Conservation (phyloP, 2,329 filamentous ascomycete species). For the Colletotrichum chlorophyti region DNA sequence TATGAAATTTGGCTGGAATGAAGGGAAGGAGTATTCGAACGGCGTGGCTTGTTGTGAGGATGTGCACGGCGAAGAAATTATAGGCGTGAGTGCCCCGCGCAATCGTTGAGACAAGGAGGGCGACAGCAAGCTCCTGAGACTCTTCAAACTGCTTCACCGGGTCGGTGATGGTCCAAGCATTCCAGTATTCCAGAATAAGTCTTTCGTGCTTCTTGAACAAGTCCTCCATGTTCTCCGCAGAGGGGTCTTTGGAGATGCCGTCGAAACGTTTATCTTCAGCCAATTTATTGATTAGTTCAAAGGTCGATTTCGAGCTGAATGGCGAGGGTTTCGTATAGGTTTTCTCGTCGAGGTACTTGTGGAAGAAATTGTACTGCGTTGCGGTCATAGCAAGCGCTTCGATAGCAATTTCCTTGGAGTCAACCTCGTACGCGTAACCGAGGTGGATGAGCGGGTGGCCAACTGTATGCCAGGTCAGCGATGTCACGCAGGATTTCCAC, state of each 20-base stretch:
- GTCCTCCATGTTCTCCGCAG: conserved; percentile 67
- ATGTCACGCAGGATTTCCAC: background rate
- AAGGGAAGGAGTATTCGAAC: conserved; percentile 84
- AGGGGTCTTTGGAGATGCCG: conserved; percentile 64
- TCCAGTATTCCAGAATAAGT: conserved; percentile 86
- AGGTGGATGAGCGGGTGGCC: conserved; percentile 94
- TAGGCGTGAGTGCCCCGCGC: conserved; percentile 67
- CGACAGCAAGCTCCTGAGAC: conserved; percentile 68
- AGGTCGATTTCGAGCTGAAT: conserved; percentile 65
- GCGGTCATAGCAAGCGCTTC: conserved; percentile 80
- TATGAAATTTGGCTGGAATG: conserved; percentile 75
- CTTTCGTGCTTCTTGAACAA: conserved; percentile 75
- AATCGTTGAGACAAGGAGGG: conserved; percentile 68
- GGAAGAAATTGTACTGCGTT: conserved; percentile 63
- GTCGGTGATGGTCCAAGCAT: conserved; percentile 78
- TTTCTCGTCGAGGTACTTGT: conserved; percentile 75
- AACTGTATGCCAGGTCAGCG: conserved; percentile 58
- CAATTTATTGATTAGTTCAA: conserved; percentile 76
- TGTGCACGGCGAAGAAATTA: conserved; percentile 83
- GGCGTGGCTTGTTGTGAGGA: conserved; percentile 87
- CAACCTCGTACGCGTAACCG: conserved; percentile 90
- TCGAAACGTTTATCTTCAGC: conserved; percentile 74
- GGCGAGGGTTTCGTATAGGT: conserved; percentile 72
- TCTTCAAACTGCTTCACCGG: conserved; percentile 78
- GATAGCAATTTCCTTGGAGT: conserved; percentile 84